Evolutionary conservation across 176 grass and related monocot species (phyloP).

Genomic region (Oryza longistaminata): DNA sequence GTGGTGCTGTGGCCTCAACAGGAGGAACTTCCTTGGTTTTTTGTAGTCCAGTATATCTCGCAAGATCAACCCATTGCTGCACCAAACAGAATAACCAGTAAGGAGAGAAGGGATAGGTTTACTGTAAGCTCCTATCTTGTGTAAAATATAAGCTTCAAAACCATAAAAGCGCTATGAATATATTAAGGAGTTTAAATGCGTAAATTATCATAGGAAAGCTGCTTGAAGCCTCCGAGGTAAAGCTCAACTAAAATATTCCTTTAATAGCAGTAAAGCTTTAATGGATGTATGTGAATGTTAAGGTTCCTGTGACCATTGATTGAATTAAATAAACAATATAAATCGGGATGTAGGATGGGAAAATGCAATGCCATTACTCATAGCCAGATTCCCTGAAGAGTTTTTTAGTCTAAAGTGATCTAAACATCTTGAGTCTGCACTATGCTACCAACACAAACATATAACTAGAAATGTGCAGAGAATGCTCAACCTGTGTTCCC

Average conservation of each 20-base stretch:
- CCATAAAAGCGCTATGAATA: slow-evolving; percentile 3
- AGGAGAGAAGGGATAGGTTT: neutral
- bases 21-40: slow-evolving; percentile 43
- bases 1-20: slow-evolving; percentile 33
- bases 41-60: slow-evolving; percentile 81
- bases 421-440: slow-evolving; percentile 17
- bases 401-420: neutral
- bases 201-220: neutral
- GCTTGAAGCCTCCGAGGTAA: neutral
- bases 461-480: slow-evolving; percentile 11
- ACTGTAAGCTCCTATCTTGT: neutral
- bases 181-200: neutral
- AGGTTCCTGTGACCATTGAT: neutral
- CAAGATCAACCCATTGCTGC: slow-evolving; percentile 99
- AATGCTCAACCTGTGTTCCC: slow-evolving; percentile 88
- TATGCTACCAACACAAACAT: slow-evolving; percentile 1
- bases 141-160: slow-evolving; percentile 23
- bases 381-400: neutral
- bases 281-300: neutral
- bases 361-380: neutral
- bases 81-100: slow-evolving; percentile 32
- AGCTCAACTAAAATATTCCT: neutral
- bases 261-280: neutral
- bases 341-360: neutral
- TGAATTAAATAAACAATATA: slow-evolving; percentile 1